Evolutionary conservation across 495 filamentous ascomycete genomes (phyloP), one percentile per base, ranked within the genome.

Genomic region (Massariosphaeria phaeospora): DNA sequence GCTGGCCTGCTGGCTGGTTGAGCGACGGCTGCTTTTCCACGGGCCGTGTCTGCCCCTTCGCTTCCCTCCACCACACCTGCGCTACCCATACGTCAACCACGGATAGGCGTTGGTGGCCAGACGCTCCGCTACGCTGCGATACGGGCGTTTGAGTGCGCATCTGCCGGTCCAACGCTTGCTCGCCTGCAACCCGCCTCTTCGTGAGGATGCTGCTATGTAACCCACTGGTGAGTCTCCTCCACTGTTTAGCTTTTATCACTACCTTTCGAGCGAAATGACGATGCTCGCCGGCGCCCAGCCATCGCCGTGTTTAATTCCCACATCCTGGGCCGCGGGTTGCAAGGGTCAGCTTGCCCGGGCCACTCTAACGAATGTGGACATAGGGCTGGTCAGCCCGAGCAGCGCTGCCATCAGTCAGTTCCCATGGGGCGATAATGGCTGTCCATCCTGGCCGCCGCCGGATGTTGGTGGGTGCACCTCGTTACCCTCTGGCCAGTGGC

Each of bases 291-390:
- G 25, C 9, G 33, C 49, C 24, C 33, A 39, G 13, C 5, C 48
- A 39, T 39, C 33, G 23, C n/a, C 21, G 35, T 35, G 45, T 24
- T 46, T 38, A 36, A 51, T 39, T 57, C 54, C 54, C 54, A 46
- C 46, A 57, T 44, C 54, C 54, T 57, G 54, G 54, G 54, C 45
- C 29, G 30, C 31, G 54, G 54, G 54, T 57, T 43, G 46, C 54
- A 50, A 24, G 54, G 42, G 38, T 41, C n/a, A 13, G 26, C 51
- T 20, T 25, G 48, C 48, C 7, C 36, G 34, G 33, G 23, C 18
- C 29, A 49, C 33, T 54, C 26, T 41, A 31, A 35, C 50, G 50
- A 38, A 53, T 2, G 20, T 24, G n/a, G 46, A 51, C 46, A 57
- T 57, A 57, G 54, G 54, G 54, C 54, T 57, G 54, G 35, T 48